phyloP scores from a whole-genome alignment of 1,284 basidiomycete species.

The Bjerkandera adusta region DNA sequence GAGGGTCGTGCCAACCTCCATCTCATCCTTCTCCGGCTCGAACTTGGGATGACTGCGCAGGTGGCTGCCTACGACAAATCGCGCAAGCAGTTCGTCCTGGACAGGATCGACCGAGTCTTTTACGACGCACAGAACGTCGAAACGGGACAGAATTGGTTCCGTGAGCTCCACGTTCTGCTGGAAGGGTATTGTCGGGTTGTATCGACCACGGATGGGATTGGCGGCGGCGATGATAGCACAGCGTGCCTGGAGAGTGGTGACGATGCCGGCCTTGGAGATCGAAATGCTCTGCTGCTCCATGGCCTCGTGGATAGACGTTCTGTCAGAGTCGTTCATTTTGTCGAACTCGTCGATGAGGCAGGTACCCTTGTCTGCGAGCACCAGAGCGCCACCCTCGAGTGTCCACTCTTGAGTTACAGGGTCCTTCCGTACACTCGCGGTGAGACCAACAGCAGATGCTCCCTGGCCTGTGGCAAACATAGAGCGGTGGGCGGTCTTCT shows the following conservation, averaged over 20 bases:
- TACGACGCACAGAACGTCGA: constrained; percentile 97
- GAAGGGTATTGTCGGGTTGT: constrained; percentile 98
- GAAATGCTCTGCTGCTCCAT: constrained; percentile 99
- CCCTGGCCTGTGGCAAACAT: constrained; percentile 99
- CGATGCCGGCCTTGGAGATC: constrained; percentile 98
- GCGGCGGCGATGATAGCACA: constrained; percentile 98
- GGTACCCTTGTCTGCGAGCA: constrained; percentile 97
- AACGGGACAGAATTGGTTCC: constrained; percentile 98
- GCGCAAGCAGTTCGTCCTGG: constrained; percentile 93
- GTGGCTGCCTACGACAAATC: constrained; percentile 97
- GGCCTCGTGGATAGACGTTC: constrained; percentile 98
- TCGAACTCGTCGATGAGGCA: constrained; percentile 99
- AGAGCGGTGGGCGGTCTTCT: constrained; percentile 96
- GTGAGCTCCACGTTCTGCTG: constrained; percentile 98
- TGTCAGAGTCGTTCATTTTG: constrained; percentile 99
- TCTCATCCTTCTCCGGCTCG: constrained; percentile 80
- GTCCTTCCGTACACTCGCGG: constrained; percentile 96
- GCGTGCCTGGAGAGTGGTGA: constrained; percentile 94
- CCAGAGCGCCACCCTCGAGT: constrained; percentile 95
- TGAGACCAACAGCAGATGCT: constrained; percentile 96
- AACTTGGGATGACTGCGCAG: constrained; percentile 93
- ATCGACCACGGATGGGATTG: constrained; percentile 94
- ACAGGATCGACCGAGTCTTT: constrained; percentile 98
- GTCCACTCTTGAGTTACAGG: constrained; percentile 98
- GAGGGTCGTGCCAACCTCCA: constrained; percentile 83